Evolutionary conservation across 352 stramenopile species (phyloP), one percentile per base, ranked within the genome.

Genomic region (Lagenidium giganteum): DNA sequence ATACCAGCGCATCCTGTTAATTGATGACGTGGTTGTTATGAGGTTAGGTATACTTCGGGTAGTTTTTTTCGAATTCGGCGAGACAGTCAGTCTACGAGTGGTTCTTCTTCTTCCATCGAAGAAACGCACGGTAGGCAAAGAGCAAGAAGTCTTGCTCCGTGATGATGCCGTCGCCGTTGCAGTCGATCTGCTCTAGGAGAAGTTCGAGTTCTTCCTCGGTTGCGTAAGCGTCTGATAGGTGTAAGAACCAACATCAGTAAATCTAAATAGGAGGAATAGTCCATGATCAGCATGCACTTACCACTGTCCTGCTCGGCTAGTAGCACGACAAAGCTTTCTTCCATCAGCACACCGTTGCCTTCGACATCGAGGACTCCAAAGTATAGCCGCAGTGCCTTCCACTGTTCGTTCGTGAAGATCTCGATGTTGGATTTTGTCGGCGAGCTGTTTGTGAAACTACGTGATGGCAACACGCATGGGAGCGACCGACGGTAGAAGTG

Each of bases 251-350:
- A n/a, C 9, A 33, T 8, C 18, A 27, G 31, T 46, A 17, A 46
- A 11, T 45, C 2, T 38, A n/a, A n/a, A n/a, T n/a, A n/a, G n/a
- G n/a, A n/a, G n/a, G n/a, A n/a, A n/a, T n/a, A n/a, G n/a, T n/a
- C n/a, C n/a, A n/a, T n/a, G n/a, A n/a, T n/a, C n/a, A n/a, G 11
- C 36, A 42, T 4, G 34, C 45, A 67, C 67, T 44, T 60, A 91
- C 79, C 79, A 28, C 62, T 81, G 51, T 92, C 76, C 54, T 92
- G 80, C 39, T 92, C 80, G 22, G 72, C 72, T 8, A 92, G 65
- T 32, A 92, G 65, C 21, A 88, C 70, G 24, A 83, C 72, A 53
- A 92, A 86, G 51, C 79, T 87, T 42, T 92, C 79, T 55, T 92
- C 76, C 47, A 83, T 72, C 24, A 92, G 42, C 33, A 89, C 69